Evolutionary conservation across 805 yeast species (phyloP), one percentile per base, ranked within the genome.

Genomic region (Candida germanica): DNA sequence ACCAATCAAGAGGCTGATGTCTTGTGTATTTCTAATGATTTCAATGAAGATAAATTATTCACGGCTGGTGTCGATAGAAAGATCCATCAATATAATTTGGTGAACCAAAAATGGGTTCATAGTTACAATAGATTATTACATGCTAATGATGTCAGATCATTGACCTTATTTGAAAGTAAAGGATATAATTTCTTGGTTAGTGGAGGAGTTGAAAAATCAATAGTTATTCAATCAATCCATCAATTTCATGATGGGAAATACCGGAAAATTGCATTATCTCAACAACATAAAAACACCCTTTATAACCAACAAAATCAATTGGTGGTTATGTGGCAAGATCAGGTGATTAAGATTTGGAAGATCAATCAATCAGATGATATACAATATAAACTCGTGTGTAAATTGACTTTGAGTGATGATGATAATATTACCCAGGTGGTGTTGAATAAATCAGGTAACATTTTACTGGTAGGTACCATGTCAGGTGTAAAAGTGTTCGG

Each of bases 31-130:
- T 65, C 83, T 1, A 64, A 74, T 10, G 87, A 85, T 53, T 59
- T 69, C 2, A 50, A 64, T 2, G 85, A 84, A 47, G 76, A 78
- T 21, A 70, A 73, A 26, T 67, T 93, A 1, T 91, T 87, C 59
- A 75, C 91, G 26, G 94, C 93, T 4, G 97, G 98, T 50, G 88
- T 93, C 31, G 99, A 93, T 58, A 75, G 97, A 50, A 88, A 88
- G 54, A 87, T 93, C 32, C 84, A 78, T 53, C 83, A 80, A 51
- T 86, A 83, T 58, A 68, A 71, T 41, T 59, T 72, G 35, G 67
- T 82, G 3, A 51, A 50, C 15, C 42, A 46, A 12, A 79, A 79
- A 53, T 91, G 98, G 98, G 75, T 83, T 12, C 81, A 78, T 49
- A 72, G 79, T 44, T 74, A 80, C 36, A 86, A 80, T 58, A 73